Conservation (phyloP, 2,329 filamentous ascomycete genomes). For the Calonectria pseudoturangicola region DNA sequence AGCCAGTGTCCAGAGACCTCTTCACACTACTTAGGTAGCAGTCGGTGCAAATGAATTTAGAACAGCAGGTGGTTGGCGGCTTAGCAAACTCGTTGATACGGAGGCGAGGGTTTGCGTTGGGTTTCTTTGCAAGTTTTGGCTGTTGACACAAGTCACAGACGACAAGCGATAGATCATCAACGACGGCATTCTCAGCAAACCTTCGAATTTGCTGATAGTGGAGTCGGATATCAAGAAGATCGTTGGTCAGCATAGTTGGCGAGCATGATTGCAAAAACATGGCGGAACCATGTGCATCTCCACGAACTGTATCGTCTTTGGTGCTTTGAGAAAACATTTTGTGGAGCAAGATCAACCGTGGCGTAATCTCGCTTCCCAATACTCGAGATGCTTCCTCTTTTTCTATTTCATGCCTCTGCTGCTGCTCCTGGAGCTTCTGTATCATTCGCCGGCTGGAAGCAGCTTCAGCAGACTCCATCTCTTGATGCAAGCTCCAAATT, state of each 20-base stretch:
- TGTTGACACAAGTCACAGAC: conserved; percentile 5
- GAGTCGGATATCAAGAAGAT: not conserved
- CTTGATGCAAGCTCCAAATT: conserved; percentile 3
- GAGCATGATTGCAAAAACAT: conserved; percentile 16
- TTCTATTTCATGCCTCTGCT: conserved; percentile 2
- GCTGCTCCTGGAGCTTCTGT: conserved; percentile 2
- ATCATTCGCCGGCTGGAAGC: not conserved
- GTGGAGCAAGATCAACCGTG: not conserved
- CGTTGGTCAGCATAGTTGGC: not conserved
- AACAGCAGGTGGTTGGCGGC: not conserved
- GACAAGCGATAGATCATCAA: not conserved
- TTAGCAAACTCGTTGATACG: conserved; percentile 15
- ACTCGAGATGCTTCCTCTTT: not conserved
- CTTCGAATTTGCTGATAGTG: not conserved
- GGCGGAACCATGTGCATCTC: not conserved
- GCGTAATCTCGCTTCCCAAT: not conserved
- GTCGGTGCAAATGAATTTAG: not conserved
- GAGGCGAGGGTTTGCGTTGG: not conserved
- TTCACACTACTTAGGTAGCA: not conserved
- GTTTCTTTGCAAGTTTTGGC: conserved; percentile 3
- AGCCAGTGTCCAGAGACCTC: not conserved
- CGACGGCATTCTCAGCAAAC: not conserved
- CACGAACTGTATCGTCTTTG: not conserved
- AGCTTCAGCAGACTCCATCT: conserved; percentile 8
- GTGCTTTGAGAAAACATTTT: conserved; percentile 7